These are phyloP conservation scores for Cenchrus americanus DNA, from an alignment of 176 grass and related monocot genomes.

Conservation along the genomic window DNA sequence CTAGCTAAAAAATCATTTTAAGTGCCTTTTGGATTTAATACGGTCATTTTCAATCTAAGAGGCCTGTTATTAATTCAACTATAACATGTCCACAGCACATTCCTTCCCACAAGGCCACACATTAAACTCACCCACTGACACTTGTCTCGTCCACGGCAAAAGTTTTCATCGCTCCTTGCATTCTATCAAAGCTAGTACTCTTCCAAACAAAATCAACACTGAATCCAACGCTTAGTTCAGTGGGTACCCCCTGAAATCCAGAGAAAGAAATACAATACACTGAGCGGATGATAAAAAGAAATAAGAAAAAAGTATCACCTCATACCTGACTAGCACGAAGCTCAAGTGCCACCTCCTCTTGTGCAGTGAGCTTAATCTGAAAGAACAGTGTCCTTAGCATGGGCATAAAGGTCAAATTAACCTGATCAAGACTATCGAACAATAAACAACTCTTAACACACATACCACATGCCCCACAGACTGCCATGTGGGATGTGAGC, in stretches of 20 bases:
- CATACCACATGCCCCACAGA: conserved; percentile 99
- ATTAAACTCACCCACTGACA: conserved; percentile 92
- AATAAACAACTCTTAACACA: conserved; percentile 21
- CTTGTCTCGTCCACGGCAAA: conserved; percentile 99
- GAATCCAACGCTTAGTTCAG: conserved; percentile 89
- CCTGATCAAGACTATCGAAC: background rate
- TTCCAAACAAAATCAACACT: conserved; percentile 99
- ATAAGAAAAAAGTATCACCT: conserved; percentile 11
- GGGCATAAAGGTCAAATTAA: conserved; percentile 17
- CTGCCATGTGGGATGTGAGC: conserved; percentile 94
- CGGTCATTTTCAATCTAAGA: background rate
- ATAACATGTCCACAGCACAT: background rate
- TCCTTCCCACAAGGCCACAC: background rate
- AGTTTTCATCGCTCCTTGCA: conserved; percentile 99
- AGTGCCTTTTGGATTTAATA: background rate
- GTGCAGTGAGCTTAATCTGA: conserved; percentile 98
- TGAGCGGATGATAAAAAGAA: conserved; percentile 4
- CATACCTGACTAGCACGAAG: conserved; percentile 91
- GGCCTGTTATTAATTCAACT: background rate
- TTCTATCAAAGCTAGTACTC: conserved; percentile 99
- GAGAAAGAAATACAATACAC: conserved; percentile 29
- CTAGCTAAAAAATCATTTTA: background rate
- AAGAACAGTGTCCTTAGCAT: conserved; percentile 39
- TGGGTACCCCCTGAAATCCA: conserved; percentile 80
- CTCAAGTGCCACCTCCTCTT: conserved; percentile 99